A percentile compares a stretch with the other conserved stretches of the same genome.
phyloP scores from a whole-genome alignment of 2,329 filamentous ascomycete genomes.

The Fusarium nodosum region DNA sequence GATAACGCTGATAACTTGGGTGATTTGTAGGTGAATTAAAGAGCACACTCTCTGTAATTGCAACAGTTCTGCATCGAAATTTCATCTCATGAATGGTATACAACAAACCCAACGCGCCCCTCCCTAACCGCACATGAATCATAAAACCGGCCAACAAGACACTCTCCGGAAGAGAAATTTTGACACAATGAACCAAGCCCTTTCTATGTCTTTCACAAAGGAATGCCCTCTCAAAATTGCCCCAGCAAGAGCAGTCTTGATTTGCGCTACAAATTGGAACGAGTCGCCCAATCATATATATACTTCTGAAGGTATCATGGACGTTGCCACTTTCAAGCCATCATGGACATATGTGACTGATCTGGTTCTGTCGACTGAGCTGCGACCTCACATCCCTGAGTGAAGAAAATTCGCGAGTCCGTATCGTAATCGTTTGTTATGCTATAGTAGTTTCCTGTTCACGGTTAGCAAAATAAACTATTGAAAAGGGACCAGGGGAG shows the following conservation, averaged over 20 bases:
- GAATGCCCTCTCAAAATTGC: neutral
- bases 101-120: conserved; percentile 37
- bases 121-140: conserved; percentile 42
- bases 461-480: conserved; percentile 18
- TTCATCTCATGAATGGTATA: conserved; percentile 45
- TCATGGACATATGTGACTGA: conserved; percentile 41
- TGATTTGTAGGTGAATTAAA: neutral
- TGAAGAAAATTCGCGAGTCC: conserved; percentile 87
- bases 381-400: conserved; percentile 80
- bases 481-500: conserved; percentile 30
- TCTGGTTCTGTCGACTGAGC: conserved; percentile 45
- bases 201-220: conserved; percentile 13
- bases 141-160: conserved; percentile 35
- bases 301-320: conserved; percentile 1
- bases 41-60: neutral
- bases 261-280: neutral
- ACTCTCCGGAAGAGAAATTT: conserved; percentile 22
- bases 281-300: conserved; percentile 1
- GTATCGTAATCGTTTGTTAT: conserved; percentile 84
- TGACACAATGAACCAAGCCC: conserved; percentile 6
- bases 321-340: conserved; percentile 27
- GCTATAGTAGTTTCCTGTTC: conserved; percentile 90
- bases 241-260: conserved; percentile 20
- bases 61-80: conserved; percentile 23
- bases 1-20: neutral